Base-by-base conservation (phyloP, 73 alveolate genomes). In the Blepharisma stoltei region DNA sequence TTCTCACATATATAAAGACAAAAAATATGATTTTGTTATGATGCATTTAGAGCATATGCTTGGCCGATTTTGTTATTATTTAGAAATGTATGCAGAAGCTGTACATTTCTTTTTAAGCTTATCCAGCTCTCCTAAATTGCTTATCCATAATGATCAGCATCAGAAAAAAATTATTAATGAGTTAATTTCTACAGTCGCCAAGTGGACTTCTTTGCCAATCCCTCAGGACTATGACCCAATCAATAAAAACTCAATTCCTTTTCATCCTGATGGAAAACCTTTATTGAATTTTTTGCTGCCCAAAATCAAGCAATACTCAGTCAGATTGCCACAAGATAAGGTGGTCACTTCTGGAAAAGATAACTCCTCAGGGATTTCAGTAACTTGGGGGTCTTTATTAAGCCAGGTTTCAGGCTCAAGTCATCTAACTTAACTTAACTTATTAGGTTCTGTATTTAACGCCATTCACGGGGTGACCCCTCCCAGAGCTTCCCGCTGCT, bases 1-100 rank as follows among this genome's bases (percentile, higher is more conserved):
- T 20, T 60, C 73, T 20, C 73, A 60, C 23, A n/a, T 25, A 14
- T 60, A 60, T 60, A 18, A 14, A 18, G 73, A 38, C 18, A 60
- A 60, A 60, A 60, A 25, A 60, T 60, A 38, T n/a, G 73, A 60
- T 14, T 38, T 14, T 60, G 23, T 60, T 60, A 38, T 14, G 23
- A 60, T 60, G 73, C 73, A 60, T 25, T 14, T 60, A 18, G 46
- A 60, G 5, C 73, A 60, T 60, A 60, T 60, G 73, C 73, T 60
- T 60, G 73, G 73, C 0, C 37, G 73, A 9, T 60, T 60, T 25
- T 60, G 73, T 5, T 60, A 60, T 60, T 60, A 14, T 60, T 38
- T 60, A 14, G 23, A 60, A 4, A 60, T 60, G 73, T 38, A 60
- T 14, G 23, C 23, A 18, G 73, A 60, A 60, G 14, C 73, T 60